These are phyloP conservation scores for Nannochloris sp. DNA, from an alignment of 139 green algal species.

Conservation along the genomic window DNA sequence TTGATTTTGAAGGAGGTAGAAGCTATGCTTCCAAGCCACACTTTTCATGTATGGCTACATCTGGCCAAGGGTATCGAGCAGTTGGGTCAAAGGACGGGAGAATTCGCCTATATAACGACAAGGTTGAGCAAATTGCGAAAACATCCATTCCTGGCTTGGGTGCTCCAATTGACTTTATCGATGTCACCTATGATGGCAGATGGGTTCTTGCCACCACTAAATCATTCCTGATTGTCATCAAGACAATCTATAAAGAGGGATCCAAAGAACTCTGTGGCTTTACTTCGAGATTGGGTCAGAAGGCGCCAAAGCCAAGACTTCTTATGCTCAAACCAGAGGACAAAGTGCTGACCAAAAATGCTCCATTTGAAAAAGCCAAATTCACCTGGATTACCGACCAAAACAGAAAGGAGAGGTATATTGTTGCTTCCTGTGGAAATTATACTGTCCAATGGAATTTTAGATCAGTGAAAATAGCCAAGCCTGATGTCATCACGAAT, in stretches of 20 bases:
- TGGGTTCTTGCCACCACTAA: conserved; percentile 88
- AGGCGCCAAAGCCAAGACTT: conserved; percentile 64
- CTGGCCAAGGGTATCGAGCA: conserved; percentile 75
- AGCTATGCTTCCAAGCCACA: conserved; percentile 76
- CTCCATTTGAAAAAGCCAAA: conserved; percentile 45
- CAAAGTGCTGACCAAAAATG: conserved; percentile 15
- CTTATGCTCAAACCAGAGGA: conserved; percentile 80
- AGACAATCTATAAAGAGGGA: conserved; percentile 62
- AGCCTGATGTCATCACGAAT: conserved; percentile 39
- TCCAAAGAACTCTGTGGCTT: conserved; percentile 61
- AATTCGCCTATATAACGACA: conserved; percentile 82
- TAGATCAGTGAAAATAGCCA: conserved; percentile 41
- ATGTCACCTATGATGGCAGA: conserved; percentile 84
- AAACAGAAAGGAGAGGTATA: conserved; percentile 70
- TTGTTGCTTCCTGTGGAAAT: conserved; percentile 67
- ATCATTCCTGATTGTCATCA: conserved; percentile 88
- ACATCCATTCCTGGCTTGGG: conserved; percentile 85
- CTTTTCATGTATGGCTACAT: conserved; percentile 64
- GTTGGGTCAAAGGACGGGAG: conserved; percentile 79
- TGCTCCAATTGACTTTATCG: conserved; percentile 76
- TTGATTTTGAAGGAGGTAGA: conserved; percentile 70
- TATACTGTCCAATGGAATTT: conserved; percentile 84
- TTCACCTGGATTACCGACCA: conserved; percentile 85
- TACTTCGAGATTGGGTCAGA: conserved; percentile 46
- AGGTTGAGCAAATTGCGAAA: conserved; percentile 64